phyloP scores from a whole-genome alignment of 1,139 yeast species.

The Candida anutae region DNA sequence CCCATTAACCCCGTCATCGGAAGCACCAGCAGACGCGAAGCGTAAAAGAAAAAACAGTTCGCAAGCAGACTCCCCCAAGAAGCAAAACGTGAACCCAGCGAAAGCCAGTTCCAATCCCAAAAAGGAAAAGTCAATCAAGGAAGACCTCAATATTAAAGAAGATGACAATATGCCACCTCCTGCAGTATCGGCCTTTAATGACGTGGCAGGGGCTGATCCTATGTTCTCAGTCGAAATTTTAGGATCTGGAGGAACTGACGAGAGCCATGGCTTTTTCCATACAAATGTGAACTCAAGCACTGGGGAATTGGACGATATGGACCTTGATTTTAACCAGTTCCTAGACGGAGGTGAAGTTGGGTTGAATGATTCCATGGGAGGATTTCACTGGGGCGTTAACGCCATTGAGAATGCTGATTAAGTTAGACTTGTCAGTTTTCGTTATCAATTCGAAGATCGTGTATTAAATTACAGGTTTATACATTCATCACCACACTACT shows the following conservation, averaged over 20 bases:
- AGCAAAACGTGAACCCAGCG: constrained; percentile 9
- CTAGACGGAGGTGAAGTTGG: constrained; percentile 34
- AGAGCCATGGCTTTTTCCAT: constrained; percentile 16
- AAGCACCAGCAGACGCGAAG: constrained; percentile 21
- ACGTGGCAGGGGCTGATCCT: constrained; percentile 23
- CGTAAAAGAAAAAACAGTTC: constrained; percentile 19
- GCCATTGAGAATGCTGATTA: constrained; percentile 34
- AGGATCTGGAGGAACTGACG: constrained; percentile 14
- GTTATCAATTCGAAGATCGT: background rate
- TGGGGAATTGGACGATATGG: constrained; percentile 37
- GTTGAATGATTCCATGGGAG: constrained; percentile 32
- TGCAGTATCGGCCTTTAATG: constrained; percentile 19
- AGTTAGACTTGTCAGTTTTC: constrained; percentile 1
- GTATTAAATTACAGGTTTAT: too few relatives aligned
- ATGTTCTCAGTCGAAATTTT: constrained; percentile 31
- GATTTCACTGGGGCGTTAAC: constrained; percentile 50
- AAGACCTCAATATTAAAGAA: constrained; percentile 11
- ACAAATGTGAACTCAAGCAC: constrained; percentile 11
- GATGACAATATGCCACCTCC: constrained; percentile 18
- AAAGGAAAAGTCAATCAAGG: constrained; percentile 18
- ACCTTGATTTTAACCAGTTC: constrained; percentile 47
- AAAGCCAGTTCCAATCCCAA: constrained; percentile 12
- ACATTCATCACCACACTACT: too few relatives aligned
- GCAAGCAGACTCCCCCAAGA: constrained; percentile 29
- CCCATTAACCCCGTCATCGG: constrained; percentile 40